Evolutionary conservation across 2,329 filamentous ascomycete species (phyloP), one percentile per base, ranked within the genome.

Genomic region (Ascochyta rabiei): DNA sequence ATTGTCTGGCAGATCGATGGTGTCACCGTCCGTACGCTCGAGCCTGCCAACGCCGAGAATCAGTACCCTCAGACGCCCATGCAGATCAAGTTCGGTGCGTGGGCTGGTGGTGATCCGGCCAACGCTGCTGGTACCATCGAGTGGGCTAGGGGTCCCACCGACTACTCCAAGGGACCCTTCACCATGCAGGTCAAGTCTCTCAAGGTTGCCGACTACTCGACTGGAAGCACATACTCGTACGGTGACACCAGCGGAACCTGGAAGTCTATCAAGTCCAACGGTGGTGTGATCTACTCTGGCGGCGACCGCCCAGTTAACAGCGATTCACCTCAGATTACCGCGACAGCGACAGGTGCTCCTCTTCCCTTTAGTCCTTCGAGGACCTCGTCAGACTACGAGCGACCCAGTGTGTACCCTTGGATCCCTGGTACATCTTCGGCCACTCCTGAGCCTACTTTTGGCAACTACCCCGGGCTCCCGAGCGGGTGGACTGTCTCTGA

Each of bases 41-140:
- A 83, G 41, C 84, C 86, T 35, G 81, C 78, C 44, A 86, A 90
- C 47, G 90, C 93, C 56, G 84, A 88, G 57, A 71, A 80, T 50
- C 90, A 96, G 76, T 99, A 96, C 72, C 95, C 95, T 7, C 95
- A 99, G 78, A 92, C 92, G 0, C 95, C 95, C 4, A 96, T 96
- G 91, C 89, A 92, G 77, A 79, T 98, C 77, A 96, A 93, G 77
- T 87, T 98, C 66, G 95, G 95, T 57, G 81, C 89, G 52, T 99
- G 95, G 95, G 87, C 91, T 48, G 95, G 92, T 69, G 95, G 95
- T 64, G 95, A 98, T 75, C 77, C 91, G 0, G 82, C 81, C 24
- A 97, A 98, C 75, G 71, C 87, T 1, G 74, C 82, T 13, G 95
- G 95, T 53, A 98, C 93, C 15, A 91, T 98, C 67, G 81, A 86